These are phyloP conservation scores for Aureobasidium vineae DNA, from an alignment of 2,329 filamentous ascomycete genomes.

Conservation along the genomic window DNA sequence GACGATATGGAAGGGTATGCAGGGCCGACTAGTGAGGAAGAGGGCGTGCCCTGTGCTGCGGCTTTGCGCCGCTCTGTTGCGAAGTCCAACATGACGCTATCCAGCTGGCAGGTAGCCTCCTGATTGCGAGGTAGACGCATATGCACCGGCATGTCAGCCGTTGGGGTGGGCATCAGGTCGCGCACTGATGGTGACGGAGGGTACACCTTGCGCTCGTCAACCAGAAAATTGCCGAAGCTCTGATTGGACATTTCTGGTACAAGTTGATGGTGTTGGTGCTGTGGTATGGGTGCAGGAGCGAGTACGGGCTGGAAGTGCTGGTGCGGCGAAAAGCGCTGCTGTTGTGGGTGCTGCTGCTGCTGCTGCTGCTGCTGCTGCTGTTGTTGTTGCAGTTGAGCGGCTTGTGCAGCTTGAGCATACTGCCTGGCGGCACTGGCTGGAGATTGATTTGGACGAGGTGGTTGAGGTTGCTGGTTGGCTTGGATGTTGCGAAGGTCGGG, in stretches of 20 bases:
- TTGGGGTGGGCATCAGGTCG: conserved; percentile 33
- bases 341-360: conserved; percentile 4
- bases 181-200: conserved; percentile 23
- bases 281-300: not conserved
- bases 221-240: not conserved
- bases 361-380: conserved; percentile 10
- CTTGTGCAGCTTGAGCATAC: conserved; percentile 23
- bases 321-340: conserved; percentile 13
- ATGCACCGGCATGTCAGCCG: conserved; percentile 35
- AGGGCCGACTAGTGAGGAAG: conserved; percentile 68
- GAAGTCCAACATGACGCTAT: conserved; percentile 77
- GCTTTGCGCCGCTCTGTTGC: conserved; percentile 66
- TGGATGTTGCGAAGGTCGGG: conserved; percentile 36
- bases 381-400: conserved; percentile 16
- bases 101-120: conserved; percentile 70
- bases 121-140: conserved; percentile 54
- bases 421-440: conserved; percentile 22
- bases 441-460: conserved; percentile 11
- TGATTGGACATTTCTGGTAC: not conserved
- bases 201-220: conserved; percentile 35
- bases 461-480: conserved; percentile 4
- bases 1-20: conserved; percentile 77
- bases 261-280: not conserved
- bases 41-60: conserved; percentile 62
- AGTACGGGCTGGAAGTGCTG: conserved; percentile 4